Evolutionary conservation across 352 stramenopile species (phyloP).

Genomic region (Phytophthora constricta): DNA sequence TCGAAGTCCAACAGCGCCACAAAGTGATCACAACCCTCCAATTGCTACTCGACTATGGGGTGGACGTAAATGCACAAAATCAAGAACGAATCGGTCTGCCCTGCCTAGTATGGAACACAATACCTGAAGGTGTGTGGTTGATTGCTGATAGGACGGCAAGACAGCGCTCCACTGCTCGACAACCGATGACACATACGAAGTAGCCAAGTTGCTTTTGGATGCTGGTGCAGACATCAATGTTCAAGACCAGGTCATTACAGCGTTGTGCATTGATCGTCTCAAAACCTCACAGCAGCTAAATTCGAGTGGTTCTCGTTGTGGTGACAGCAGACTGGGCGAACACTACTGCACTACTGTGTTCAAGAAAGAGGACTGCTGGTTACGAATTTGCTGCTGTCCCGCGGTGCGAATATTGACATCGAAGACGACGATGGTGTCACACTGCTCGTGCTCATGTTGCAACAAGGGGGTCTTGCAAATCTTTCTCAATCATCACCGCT

Average conservation of each 20-base stretch:
- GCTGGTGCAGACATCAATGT: conserved; percentile 9
- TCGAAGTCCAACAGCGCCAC: conserved; percentile 7
- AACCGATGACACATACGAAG: conserved; percentile 25
- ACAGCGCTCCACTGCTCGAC: conserved; percentile 36
- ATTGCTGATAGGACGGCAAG: conserved; percentile 28
- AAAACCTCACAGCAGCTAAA: no score
- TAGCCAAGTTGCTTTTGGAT: conserved; percentile 34
- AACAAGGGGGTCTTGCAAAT: conserved; percentile 30
- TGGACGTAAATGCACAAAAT: conserved; percentile 15
- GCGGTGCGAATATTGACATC: conserved; percentile 25
- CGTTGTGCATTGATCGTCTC: not conserved
- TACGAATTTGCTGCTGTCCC: conserved; percentile 31
- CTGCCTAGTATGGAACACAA: no score
- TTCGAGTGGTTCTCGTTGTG: not conserved
- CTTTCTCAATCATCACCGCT: conserved; percentile 39
- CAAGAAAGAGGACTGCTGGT: conserved; percentile 32
- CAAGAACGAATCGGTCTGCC: conserved; percentile 21
- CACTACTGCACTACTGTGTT: conserved; percentile 35
- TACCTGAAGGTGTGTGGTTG: not conserved
- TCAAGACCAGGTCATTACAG: conserved; percentile 20
- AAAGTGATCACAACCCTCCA: conserved; percentile 11
- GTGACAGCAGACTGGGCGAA: conserved; percentile 33
- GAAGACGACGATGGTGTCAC: conserved; percentile 20
- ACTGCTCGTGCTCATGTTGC: conserved; percentile 10
- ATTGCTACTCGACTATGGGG: conserved; percentile 15